Evolutionary conservation across 176 grass and related monocot species (phyloP).

Genomic region (sorghum (Sorghum bicolor)): DNA sequence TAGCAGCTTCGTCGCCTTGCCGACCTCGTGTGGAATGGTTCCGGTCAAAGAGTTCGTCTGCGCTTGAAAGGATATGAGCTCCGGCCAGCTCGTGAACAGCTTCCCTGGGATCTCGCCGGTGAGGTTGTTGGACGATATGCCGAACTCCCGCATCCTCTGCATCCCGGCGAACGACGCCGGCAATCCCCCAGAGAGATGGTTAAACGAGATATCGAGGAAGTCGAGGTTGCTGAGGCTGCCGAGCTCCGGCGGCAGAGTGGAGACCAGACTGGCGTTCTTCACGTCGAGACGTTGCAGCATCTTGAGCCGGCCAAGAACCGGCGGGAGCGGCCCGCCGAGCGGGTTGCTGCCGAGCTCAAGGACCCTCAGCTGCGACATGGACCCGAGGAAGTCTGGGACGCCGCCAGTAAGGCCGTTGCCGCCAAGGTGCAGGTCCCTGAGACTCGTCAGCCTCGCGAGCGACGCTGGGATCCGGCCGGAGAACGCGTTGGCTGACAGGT

Average conservation of each 20-base stretch:
- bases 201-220: neutral
- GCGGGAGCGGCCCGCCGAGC: neutral
- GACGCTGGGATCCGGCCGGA: slow-evolving; percentile 44
- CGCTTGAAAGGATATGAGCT: slow-evolving; percentile 58
- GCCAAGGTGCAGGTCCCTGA: slow-evolving; percentile 52
- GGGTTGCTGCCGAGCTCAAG: slow-evolving; percentile 41
- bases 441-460: slow-evolving; percentile 31
- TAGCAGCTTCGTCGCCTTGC: slow-evolving; percentile 21
- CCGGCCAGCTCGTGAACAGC: slow-evolving; percentile 46
- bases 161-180: slow-evolving; percentile 37
- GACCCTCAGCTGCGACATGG: slow-evolving; percentile 41
- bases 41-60: no score
- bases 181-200: slow-evolving; percentile 34
- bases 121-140: slow-evolving; percentile 54
- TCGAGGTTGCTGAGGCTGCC: neutral
- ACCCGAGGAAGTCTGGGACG: slow-evolving; percentile 47
- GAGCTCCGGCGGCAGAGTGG: neutral
- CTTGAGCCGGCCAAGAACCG: neutral
- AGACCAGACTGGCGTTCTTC: neutral
- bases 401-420: slow-evolving; percentile 37
- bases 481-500: slow-evolving; percentile 44
- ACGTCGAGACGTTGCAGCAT: neutral
- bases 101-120: slow-evolving; percentile 20
- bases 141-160: slow-evolving; percentile 47
- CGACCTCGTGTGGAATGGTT: neutral